A percentile compares a stretch with the other conserved stretches of the same genome.
Conservation (phyloP, 352 stramenopile species). For the Pythium apleroticum region DNA sequence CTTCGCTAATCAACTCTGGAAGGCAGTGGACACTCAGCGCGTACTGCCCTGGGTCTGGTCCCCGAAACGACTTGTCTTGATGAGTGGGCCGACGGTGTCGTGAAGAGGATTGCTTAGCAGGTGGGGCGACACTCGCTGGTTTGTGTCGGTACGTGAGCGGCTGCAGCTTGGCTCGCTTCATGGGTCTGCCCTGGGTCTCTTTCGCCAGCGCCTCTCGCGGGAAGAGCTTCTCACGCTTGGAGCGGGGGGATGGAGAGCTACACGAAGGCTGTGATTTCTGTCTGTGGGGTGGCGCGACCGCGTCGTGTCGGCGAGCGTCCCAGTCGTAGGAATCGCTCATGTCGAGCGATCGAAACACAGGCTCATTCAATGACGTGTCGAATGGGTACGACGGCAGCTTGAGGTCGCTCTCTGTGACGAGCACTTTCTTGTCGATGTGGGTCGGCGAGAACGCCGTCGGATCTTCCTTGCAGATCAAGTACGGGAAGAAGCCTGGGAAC, state of each 20-base stretch:
- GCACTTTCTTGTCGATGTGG: slow-evolving; percentile 43
- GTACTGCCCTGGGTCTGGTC: not conserved
- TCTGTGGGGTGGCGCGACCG: not conserved
- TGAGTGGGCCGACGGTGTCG: not conserved
- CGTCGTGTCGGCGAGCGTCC: not conserved
- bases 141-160: not conserved
- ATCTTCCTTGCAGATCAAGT: slow-evolving; percentile 12
- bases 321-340: slow-evolving; percentile 12
- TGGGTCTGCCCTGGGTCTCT: slow-evolving; percentile 5
- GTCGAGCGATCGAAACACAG: slow-evolving; percentile 7
- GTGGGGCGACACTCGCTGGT: not conserved
- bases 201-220: slow-evolving; percentile 13
- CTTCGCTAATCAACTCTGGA: not conserved
- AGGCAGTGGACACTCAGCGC: not conserved
- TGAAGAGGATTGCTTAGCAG: not conserved
- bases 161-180: slow-evolving; percentile 7
- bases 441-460: slow-evolving; percentile 35
- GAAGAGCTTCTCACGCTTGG: slow-evolving; percentile 29
- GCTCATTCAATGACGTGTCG: not conserved
- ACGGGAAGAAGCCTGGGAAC: slow-evolving; percentile 4
- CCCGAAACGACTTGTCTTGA: not conserved
- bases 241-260: not conserved
- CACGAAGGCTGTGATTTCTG: not conserved
- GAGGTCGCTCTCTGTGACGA: slow-evolving; percentile 49
- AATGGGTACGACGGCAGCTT: slow-evolving; percentile 23